Evolutionary conservation across 208 protist genomes (phyloP).

Genomic region (Leishmania braziliensis): DNA sequence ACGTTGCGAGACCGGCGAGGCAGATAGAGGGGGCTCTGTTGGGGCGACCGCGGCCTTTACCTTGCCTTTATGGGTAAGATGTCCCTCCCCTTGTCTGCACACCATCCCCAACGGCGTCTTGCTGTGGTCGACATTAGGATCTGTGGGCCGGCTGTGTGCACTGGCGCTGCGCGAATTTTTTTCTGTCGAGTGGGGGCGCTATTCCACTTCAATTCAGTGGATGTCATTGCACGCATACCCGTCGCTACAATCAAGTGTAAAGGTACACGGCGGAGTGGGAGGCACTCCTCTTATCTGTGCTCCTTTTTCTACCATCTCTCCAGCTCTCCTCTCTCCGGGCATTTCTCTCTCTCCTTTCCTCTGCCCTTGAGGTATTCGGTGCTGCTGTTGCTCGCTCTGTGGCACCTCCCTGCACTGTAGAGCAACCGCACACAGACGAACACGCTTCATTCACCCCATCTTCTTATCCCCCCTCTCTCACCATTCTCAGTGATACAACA

Average conservation of each 20-base stretch:
- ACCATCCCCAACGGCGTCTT: not conserved
- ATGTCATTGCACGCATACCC: not conserved
- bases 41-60: not conserved
- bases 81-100: not conserved
- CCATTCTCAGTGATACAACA: not conserved
- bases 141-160: not conserved
- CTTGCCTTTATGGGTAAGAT: not conserved
- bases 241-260: not conserved
- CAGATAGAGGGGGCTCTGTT: not conserved
- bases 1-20: not conserved
- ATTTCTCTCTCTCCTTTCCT: not conserved
- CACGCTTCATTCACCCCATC: not conserved
- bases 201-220: not conserved
- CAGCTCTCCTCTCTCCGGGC: not conserved
- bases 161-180: not conserved
- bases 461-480: not conserved
- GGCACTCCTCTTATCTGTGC: not conserved
- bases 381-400: not conserved
- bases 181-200: not conserved
- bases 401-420: not conserved
- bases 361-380: not conserved
- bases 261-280: not conserved
- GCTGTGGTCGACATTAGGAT: not conserved
- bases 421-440: not conserved
- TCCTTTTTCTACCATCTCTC: not conserved